phyloP scores from a whole-genome alignment of 345 rosid genomes.

The Eucalyptus decipiens region DNA sequence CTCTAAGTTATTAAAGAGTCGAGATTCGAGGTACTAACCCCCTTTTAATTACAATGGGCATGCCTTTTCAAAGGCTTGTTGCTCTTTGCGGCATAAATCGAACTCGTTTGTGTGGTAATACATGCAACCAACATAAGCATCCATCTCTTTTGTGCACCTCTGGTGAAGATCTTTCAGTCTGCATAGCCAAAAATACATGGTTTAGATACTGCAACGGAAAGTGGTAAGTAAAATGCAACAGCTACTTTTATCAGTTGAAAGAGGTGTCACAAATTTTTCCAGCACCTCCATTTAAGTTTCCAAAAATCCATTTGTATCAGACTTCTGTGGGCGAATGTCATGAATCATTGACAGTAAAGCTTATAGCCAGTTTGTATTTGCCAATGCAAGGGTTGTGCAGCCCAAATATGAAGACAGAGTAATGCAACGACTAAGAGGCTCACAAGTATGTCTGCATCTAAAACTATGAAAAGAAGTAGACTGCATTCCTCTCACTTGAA shows the following conservation, averaged over 20 bases:
- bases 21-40: neutral
- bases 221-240: neutral
- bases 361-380: neutral
- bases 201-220: neutral
- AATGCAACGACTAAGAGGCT: neutral
- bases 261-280: neutral
- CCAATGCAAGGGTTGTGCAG: neutral
- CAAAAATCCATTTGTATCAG: neutral
- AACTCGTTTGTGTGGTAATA: slow-evolving; percentile 94
- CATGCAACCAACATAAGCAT: slow-evolving; percentile 90
- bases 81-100: slow-evolving; percentile 96
- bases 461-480: neutral
- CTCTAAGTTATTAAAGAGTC: slow-evolving; percentile 22
- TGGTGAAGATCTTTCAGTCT: slow-evolving; percentile 94
- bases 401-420: neutral
- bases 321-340: neutral
- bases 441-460: neutral
- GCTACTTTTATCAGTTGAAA: neutral
- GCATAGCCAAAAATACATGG: neutral
- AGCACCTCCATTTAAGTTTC: neutral
- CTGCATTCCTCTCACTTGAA: neutral
- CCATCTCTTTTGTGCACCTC: slow-evolving; percentile 88
- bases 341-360: neutral
- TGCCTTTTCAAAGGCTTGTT: slow-evolving; percentile 81
- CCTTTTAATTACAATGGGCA: slow-evolving; percentile 67